A percentile compares a stretch with the other conserved stretches of the same genome.
These are phyloP conservation scores for Sporothrix brunneoviolacea DNA, from an alignment of 2,329 filamentous ascomycete genomes.

Conservation along the genomic window DNA sequence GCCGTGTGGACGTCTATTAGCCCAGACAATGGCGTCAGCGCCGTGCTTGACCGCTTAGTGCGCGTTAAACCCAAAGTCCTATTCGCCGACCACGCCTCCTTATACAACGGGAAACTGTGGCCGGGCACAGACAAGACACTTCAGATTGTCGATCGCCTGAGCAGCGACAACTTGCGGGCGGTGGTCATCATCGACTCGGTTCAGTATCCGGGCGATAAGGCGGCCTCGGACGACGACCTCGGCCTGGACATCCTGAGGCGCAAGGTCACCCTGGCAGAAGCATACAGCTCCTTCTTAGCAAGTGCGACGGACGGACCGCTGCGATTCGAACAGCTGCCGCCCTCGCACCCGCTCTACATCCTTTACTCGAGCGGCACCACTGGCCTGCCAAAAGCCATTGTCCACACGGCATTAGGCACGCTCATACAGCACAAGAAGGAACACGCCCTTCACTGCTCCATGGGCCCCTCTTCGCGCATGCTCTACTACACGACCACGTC, in stretches of 20 bases:
- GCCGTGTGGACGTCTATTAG: conserved; percentile 91
- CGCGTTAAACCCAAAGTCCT: conserved; percentile 80
- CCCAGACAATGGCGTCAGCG: conserved; percentile 85
- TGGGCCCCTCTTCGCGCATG: conserved; percentile 64
- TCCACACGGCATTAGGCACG: conserved; percentile 85
- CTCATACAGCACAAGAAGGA: conserved; percentile 97
- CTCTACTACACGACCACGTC: conserved; percentile 94
- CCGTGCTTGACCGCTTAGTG: conserved; percentile 76
- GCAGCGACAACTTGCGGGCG: conserved; percentile 57
- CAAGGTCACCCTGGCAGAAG: conserved; percentile 34
- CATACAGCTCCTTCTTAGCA: conserved; percentile 40
- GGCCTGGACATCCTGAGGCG: conserved; percentile 36
- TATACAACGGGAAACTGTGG: conserved; percentile 90
- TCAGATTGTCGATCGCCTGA: conserved; percentile 64
- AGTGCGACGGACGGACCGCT: conserved; percentile 40
- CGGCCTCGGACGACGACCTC: conserved; percentile 26
- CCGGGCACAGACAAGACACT: conserved; percentile 69
- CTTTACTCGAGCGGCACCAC: conserved; percentile 93
- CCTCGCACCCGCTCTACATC: conserved; percentile 88
- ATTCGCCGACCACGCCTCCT: conserved; percentile 79
- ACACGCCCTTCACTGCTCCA: conserved; percentile 78
- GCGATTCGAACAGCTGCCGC: conserved; percentile 68
- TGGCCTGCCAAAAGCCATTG: conserved; percentile 80
- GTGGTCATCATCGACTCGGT: conserved; percentile 66
- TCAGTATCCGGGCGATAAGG: conserved; percentile 16